Conservation (phyloP, 208 protist genomes). For the Crithidia bombi region DNA sequence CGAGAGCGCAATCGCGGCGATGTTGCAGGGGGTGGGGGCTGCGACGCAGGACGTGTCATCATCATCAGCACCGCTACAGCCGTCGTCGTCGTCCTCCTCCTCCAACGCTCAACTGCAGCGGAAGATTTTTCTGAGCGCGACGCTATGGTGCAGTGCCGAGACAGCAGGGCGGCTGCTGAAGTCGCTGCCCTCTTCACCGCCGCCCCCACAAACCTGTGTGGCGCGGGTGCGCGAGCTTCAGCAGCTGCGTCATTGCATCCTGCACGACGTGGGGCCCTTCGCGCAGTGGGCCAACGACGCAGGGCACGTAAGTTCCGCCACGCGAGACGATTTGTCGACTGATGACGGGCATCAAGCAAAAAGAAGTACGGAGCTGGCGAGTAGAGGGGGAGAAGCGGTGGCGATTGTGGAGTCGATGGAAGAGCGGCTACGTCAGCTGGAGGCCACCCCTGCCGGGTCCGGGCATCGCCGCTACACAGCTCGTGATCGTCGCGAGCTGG, state of each 20-base stretch:
- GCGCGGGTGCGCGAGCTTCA: conserved; percentile 13
- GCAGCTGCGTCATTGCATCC: conserved; percentile 17
- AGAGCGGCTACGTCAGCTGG: conserved; percentile 17
- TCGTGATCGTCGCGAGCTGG: conserved; percentile 31
- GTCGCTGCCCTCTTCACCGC: conserved; percentile 11
- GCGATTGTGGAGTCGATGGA: neutral
- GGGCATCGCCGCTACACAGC: conserved; percentile 19
- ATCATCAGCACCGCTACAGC: neutral
- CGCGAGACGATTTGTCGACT: too few relatives aligned
- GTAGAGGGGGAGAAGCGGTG: too few relatives aligned
- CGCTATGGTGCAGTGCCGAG: conserved; percentile 28
- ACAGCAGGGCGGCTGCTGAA: conserved; percentile 27
- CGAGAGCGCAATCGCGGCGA: neutral
- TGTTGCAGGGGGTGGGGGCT: conserved; percentile 11
- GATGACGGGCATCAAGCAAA: neutral
- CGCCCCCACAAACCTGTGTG: conserved; percentile 4
- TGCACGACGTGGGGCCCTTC: conserved; percentile 29
- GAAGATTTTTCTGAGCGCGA: conserved; percentile 30
- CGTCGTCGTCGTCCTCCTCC: neutral
- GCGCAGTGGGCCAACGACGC: neutral
- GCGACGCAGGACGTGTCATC: neutral
- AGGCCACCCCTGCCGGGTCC: neutral
- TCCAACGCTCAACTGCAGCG: conserved; percentile 4
- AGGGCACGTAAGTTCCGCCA: neutral
- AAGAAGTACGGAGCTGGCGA: too few relatives aligned